Conservation (phyloP, 2,329 filamentous ascomycete genomes). For the Bipolaris bicolor region DNA sequence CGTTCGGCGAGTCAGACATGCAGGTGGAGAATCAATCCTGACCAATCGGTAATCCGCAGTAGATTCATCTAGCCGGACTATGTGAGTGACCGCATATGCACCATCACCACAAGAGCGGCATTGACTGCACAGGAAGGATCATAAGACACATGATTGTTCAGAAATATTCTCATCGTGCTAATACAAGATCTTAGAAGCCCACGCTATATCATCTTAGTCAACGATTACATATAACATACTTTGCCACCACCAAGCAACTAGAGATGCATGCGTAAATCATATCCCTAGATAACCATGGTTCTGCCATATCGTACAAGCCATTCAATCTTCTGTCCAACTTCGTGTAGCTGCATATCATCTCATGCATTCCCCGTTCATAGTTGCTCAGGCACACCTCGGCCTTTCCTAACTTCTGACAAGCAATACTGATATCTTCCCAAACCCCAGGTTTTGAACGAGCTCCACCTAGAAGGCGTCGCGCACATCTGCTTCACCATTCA, state of each 20-base stretch:
- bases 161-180: neutral
- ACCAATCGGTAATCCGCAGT: constrained; percentile 41
- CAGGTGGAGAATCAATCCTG: constrained; percentile 16
- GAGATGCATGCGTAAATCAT: constrained; percentile 4
- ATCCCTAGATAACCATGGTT: neutral
- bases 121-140: neutral
- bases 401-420: constrained; percentile 30
- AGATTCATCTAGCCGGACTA: constrained; percentile 3
- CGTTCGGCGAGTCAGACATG: constrained; percentile 33
- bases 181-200: neutral
- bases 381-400: neutral
- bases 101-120: neutral
- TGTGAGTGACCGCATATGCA: constrained; percentile 29
- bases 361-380: neutral
- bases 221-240: constrained; percentile 11
- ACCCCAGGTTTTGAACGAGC: neutral
- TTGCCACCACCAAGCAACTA: constrained; percentile 20
- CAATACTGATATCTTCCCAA: constrained; percentile 33
- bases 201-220: constrained; percentile 6
- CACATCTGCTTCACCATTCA: constrained; percentile 50
- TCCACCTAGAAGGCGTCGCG: constrained; percentile 49
- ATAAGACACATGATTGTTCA: neutral
- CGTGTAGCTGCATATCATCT: neutral
- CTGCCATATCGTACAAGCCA: constrained; percentile 17
- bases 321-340: neutral